These are phyloP conservation scores for Ampelocalamus luodianensis DNA, from an alignment of 176 grass and related monocot species.

Conservation along the genomic window DNA sequence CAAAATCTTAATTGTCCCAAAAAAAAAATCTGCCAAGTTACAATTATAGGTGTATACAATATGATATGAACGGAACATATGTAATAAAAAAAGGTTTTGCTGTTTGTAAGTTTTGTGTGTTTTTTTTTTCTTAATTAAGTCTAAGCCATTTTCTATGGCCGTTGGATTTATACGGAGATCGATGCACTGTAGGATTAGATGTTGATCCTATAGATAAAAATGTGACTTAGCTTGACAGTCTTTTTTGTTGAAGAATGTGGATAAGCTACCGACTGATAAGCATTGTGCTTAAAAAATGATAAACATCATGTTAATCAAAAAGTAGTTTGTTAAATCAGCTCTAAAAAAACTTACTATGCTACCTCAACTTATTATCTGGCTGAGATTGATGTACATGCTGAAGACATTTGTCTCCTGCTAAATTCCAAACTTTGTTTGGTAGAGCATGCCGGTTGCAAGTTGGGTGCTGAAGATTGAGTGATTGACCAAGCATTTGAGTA, in stretches of 20 bases:
- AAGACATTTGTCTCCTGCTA: constrained; percentile 36
- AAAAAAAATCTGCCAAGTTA: neutral
- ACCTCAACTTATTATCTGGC: neutral
- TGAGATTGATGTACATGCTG: neutral
- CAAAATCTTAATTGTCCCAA: no score
- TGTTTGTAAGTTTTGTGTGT: no score
- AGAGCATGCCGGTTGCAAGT: constrained; percentile 24
- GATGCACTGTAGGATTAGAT: no score
- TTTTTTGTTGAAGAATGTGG: neutral
- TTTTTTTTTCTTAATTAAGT: no score
- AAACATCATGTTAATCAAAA: neutral
- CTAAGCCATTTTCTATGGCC: no score
- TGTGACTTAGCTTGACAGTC: no score
- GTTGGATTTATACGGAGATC: no score
- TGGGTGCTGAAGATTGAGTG: neutral
- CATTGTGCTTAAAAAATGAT: neutral
- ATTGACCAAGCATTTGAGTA: neutral
- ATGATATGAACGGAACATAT: no score
- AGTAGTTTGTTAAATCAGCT: neutral
- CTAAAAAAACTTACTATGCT: no score
- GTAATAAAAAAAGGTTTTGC: no score
- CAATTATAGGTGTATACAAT: no score
- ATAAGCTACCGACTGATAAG: neutral
- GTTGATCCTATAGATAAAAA: no score
- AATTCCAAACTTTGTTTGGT: constrained; percentile 7